Percentiles rank a stretch among this genome's conserved stretches.
Evolutionary conservation across 768 basidiomycete species (phyloP).

Genomic region (Tylopilus vinaceipallidus): DNA sequence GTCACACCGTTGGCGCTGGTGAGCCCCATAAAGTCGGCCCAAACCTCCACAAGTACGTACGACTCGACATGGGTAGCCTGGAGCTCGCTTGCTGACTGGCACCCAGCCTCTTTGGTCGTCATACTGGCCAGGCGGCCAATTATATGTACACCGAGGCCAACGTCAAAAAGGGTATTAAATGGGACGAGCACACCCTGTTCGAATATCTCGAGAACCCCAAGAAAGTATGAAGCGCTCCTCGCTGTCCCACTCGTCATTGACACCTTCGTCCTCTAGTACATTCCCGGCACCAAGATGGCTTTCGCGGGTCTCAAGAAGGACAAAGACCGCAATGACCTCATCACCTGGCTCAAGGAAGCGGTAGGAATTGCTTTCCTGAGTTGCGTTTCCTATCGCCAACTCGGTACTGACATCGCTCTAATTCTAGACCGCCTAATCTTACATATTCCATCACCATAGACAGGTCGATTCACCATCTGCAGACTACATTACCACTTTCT

Average conservation of each 20-base stretch:
- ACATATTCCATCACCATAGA: slow-evolving; percentile 14
- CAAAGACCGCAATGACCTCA: slow-evolving; percentile 93
- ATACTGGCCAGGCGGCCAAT: slow-evolving; percentile 81
- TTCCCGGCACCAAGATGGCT: slow-evolving; percentile 98
- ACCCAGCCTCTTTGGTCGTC: slow-evolving; percentile 75
- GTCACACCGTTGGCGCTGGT: slow-evolving; percentile 81
- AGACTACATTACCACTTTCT: slow-evolving; percentile 23
- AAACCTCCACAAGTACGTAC: slow-evolving; percentile 84
- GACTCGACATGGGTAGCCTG: neutral
- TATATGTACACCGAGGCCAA: slow-evolving; percentile 95
- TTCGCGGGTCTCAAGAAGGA: slow-evolving; percentile 99
- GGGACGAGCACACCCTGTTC: slow-evolving; percentile 88
- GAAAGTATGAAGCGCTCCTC: slow-evolving; percentile 55
- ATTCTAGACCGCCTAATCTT: slow-evolving; percentile 28
- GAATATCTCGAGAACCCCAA: slow-evolving; percentile 97
- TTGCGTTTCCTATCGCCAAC: neutral
- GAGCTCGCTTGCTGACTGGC: neutral
- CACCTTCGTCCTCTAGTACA: slow-evolving; percentile 55
- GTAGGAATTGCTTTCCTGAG: slow-evolving; percentile 40
- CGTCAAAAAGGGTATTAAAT: slow-evolving; percentile 88
- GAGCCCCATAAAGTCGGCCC: slow-evolving; percentile 91
- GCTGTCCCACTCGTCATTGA: neutral
- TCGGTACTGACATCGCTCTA: neutral
- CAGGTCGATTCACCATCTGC: slow-evolving; percentile 11
- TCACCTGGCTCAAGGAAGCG: slow-evolving; percentile 76